Evolutionary conservation across 306 rosid species (phyloP), one percentile per base, ranked within the genome.

Genomic region (Ziziphus jujuba): DNA sequence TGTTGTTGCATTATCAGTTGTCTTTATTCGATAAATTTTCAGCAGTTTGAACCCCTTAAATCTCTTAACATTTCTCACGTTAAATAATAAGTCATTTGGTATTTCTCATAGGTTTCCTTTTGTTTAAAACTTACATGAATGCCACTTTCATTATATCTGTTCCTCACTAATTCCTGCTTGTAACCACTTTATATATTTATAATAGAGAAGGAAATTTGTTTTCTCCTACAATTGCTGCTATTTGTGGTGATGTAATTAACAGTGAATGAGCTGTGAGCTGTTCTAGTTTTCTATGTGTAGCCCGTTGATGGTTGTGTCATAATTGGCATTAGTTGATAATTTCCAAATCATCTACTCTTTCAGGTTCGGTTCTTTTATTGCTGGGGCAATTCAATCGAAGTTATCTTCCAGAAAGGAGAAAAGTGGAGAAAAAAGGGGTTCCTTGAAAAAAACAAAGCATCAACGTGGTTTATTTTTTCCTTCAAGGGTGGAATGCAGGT

Each of bases 401-500:
- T 78, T 87, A 36, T 77, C 80, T 81, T n/a, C 74, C 73, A 84
- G 81, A 71, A 86, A 67, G 75, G 91, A 65, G 63, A 84, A 84
- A 62, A 64, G 72, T 67, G 78, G 66, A 76, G 80, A 77, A 75
- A 75, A 62, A 31, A 85, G 71, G 49, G 73, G 44, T 51, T 66
- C 81, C 54, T 21, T 48, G 28, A 76, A 64, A 67, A 79, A 75
- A 72, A 73, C 72, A 74, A 87, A 89, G 82, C 83, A 16, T 23
- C 82, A 59, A 53, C 86, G 78, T 17, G 98, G 98, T 76, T 92
- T 97, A 54, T 92, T 92, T n/a, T n/a, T 84, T 89, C 98, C 59
- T 92, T 92, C 74, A 80, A 70, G 44, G 91, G 95, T 76, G 98
- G 98, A 65, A 92, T 92, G 98, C 97, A 90, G 97, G 98, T 90